Percentiles rank a stretch among this genome's conserved stretches.
Evolutionary conservation across 495 filamentous ascomycete genomes (phyloP).

Genomic region (Lophiotrema nucula): DNA sequence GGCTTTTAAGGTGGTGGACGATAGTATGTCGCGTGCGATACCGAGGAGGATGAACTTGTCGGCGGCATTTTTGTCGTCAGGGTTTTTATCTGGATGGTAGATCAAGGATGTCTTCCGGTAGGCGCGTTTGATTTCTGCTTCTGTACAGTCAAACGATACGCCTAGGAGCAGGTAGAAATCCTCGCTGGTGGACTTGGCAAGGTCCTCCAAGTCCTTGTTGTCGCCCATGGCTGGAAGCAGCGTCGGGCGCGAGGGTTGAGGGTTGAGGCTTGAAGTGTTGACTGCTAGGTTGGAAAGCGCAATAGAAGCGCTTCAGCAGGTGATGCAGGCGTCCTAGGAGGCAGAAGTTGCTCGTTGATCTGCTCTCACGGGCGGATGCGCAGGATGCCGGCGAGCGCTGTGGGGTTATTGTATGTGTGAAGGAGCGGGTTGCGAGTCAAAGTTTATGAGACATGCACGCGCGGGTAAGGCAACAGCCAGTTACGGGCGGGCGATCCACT

Average conservation of each 20-base stretch:
- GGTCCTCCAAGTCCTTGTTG: slow-evolving; percentile 53
- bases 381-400: no score
- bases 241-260: neutral
- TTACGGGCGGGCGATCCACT: neutral
- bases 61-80: slow-evolving; percentile 56
- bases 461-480: neutral
- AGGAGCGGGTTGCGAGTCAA: no score
- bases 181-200: slow-evolving; percentile 56
- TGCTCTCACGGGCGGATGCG: no score
- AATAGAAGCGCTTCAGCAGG: no score
- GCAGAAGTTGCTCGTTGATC: no score
- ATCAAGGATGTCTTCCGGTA: slow-evolving; percentile 87
- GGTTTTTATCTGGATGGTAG: slow-evolving; percentile 84
- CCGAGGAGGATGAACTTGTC: slow-evolving; percentile 74
- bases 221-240: slow-evolving; percentile 41
- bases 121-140: slow-evolving; percentile 75
- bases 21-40: slow-evolving; percentile 70
- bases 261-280: neutral
- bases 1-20: slow-evolving; percentile 57
- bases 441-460: no score
- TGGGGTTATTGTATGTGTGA: no score
- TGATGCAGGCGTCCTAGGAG: no score
- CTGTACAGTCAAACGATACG: slow-evolving; percentile 60
- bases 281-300: no score
- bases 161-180: slow-evolving; percentile 86